A percentile compares a stretch with the other conserved stretches of the same genome.
Conservation (phyloP, 345 rosid species). For the Turnera subulata region DNA sequence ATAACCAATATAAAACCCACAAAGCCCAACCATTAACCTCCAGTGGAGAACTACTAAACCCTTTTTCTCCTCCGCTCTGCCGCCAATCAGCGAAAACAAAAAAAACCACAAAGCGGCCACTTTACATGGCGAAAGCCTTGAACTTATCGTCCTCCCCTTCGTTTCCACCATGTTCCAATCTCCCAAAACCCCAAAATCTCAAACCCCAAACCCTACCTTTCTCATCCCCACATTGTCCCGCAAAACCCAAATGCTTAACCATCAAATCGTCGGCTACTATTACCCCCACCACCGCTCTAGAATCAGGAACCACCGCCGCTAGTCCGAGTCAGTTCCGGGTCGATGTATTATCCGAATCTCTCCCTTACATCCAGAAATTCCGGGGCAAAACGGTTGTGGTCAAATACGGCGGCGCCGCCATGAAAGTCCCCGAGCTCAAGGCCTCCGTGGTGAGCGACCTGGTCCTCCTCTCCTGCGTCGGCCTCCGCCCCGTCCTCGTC, state of each 20-base stretch:
- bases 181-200: background rate
- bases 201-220: background rate
- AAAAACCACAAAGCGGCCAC: too few species aligned
- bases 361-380: constrained; percentile 90
- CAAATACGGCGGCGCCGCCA: constrained; percentile 96
- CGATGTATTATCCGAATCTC: constrained; percentile 75
- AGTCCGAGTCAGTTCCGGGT: constrained; percentile 46
- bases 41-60: too few species aligned
- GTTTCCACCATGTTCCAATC: background rate
- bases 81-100: too few species aligned
- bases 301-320: constrained; percentile 8
- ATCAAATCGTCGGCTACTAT: constrained; percentile 3
- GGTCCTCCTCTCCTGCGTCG: constrained; percentile 80
- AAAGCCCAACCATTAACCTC: too few species aligned
- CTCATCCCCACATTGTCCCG: background rate
- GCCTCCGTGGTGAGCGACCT: constrained; percentile 70
- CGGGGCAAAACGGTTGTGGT: constrained; percentile 86
- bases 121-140: background rate
- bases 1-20: too few species aligned
- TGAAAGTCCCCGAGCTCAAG: constrained; percentile 68
- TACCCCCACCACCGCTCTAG: background rate
- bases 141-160: background rate
- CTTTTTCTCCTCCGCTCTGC: too few species aligned
- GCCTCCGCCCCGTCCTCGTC: constrained; percentile 85
- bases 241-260: background rate